These are phyloP conservation scores for Lathyrus oleraceus DNA, from an alignment of 306 rosid genomes.

Conservation along the genomic window DNA sequence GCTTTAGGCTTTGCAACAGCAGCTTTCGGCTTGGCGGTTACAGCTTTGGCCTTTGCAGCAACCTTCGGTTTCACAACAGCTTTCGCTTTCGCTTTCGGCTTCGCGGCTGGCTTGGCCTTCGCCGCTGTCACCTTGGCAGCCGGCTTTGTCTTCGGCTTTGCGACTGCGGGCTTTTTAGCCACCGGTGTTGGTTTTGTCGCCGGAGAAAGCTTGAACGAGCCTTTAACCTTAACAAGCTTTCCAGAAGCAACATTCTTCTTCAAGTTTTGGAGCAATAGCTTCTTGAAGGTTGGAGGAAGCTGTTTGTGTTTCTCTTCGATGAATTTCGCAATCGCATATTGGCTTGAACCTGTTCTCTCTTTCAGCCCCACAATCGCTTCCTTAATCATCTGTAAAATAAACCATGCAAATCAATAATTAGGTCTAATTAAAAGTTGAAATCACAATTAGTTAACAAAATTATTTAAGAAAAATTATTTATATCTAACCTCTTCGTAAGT, in stretches of 20 bases:
- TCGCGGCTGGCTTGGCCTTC: background rate
- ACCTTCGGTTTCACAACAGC: background rate
- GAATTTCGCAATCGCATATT: conserved; percentile 69
- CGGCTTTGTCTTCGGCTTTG: conserved; percentile 39
- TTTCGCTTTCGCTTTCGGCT: too few species aligned
- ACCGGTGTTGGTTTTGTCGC: conserved; percentile 2
- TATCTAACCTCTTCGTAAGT: conserved; percentile 76
- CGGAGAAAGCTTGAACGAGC: conserved; percentile 65
- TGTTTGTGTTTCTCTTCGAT: conserved; percentile 74
- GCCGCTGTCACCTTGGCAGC: background rate
- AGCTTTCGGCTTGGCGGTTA: background rate
- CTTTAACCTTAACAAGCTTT: conserved; percentile 65
- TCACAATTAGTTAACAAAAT: background rate
- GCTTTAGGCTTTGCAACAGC: background rate
- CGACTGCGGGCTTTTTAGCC: conserved; percentile 44
- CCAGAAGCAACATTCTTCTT: conserved; percentile 75
- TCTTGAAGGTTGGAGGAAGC: conserved; percentile 68
- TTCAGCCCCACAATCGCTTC: conserved; percentile 71
- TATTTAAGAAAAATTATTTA: background rate
- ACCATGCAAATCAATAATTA: conserved; percentile 31
- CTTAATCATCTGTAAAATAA: conserved; percentile 65
- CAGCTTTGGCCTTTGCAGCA: background rate
- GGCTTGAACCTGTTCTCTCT: conserved; percentile 80
- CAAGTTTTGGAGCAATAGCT: conserved; percentile 60
- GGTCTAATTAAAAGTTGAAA: background rate